phyloP scores from a whole-genome alignment of 108 stramenopile genomes.

The Hondaea fermentalgiana region DNA sequence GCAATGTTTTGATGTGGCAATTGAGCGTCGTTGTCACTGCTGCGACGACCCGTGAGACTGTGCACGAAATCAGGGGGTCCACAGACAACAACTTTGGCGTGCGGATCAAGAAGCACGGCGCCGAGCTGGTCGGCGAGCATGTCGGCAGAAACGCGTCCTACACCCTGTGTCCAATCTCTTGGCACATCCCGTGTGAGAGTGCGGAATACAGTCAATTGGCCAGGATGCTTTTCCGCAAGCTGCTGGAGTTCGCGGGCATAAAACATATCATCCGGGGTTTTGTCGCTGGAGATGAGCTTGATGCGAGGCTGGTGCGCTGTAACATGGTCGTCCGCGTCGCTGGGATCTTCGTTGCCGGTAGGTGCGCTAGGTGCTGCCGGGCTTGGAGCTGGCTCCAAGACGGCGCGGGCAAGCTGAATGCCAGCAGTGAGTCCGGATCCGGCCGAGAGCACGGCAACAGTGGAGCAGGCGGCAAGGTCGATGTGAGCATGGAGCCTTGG shows the following conservation, averaged over 20 bases:
- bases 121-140: neutral
- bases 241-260: neutral
- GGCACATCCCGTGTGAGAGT: conserved; percentile 1
- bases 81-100: neutral
- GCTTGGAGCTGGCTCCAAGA: neutral
- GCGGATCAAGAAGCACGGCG: neutral
- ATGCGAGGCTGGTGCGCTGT: neutral
- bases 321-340: neutral
- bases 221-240: neutral
- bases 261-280: neutral
- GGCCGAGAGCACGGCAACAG: neutral
- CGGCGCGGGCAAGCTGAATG: neutral
- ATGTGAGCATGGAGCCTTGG: neutral
- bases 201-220: neutral
- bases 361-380: neutral
- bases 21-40: neutral
- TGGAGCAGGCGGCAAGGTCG: neutral
- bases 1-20: neutral
- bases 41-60: neutral
- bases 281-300: neutral
- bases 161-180: neutral
- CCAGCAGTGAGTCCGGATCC: neutral
- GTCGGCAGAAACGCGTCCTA: neutral
- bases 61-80: neutral
- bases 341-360: neutral